Percentiles rank a stretch among this genome's conserved stretches.
Conservation (phyloP, 768 basidiomycete genomes). For the Lentinus brumalis region DNA sequence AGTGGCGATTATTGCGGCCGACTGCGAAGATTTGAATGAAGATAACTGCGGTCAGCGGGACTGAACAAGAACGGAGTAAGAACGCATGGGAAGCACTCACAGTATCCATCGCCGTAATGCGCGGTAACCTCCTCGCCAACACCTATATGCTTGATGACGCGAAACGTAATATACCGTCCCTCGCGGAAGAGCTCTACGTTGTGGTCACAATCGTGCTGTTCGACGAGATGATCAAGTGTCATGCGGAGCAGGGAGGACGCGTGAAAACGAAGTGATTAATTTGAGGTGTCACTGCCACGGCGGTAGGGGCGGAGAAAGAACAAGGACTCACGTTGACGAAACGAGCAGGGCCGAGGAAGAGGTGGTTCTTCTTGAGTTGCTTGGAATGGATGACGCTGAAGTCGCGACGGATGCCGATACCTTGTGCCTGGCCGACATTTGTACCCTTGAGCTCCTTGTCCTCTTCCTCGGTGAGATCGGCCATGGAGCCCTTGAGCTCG, state of each 20-base stretch:
- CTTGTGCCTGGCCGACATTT: constrained; percentile 62
- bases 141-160: constrained; percentile 74
- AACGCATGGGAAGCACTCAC: constrained; percentile 48
- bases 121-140: constrained; percentile 88
- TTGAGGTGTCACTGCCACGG: background rate
- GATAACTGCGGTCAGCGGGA: background rate
- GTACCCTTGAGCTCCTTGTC: constrained; percentile 86
- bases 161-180: constrained; percentile 88
- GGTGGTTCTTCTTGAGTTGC: constrained; percentile 89
- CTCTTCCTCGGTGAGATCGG: constrained; percentile 82
- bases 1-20: constrained; percentile 69
- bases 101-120: constrained; percentile 89
- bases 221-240: constrained; percentile 9
- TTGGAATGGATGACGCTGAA: constrained; percentile 92
- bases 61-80: background rate
- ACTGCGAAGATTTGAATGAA: constrained; percentile 42
- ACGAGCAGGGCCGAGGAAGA: constrained; percentile 88
- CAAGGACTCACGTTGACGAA: constrained; percentile 79
- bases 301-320: background rate
- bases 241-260: constrained; percentile 17
- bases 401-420: constrained; percentile 66
- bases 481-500: constrained; percentile 92
- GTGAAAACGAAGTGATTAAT: background rate
- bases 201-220: constrained; percentile 85
- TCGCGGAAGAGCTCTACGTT: constrained; percentile 89